Evolutionary conservation across 345 rosid genomes (phyloP), one percentile per base, ranked within the genome.

Genomic region (Salix arbutifolia): DNA sequence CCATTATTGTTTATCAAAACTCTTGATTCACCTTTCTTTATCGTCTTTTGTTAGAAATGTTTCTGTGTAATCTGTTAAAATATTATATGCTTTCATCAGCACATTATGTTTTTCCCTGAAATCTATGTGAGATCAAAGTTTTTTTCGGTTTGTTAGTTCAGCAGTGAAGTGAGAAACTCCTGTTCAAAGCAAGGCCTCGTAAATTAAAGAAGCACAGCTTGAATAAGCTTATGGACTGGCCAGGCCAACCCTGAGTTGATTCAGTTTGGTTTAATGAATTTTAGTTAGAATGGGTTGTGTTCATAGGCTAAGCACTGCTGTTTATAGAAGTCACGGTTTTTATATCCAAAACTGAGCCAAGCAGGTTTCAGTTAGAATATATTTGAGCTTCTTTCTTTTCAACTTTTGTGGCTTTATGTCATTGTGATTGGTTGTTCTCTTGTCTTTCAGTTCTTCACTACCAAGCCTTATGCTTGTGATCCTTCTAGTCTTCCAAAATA

Each of bases 401-500:
- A 28, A 30, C 28, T 26, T 77, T 13, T 25, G 66, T 67, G 65
- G 56, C 46, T 48, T 21, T 37, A 60, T 26, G 30, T 68, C 53
- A 13, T 53, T 69, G 19, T 58, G 61, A 81, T 38, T 65, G 8
- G 33, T 69, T 70, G 37, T 61, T 37, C 25, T 31, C 56, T 53
- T 78, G 42, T 83, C 80, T 76, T 72, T 58, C 74, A 81, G 83
- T 81, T 81, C 77, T 81, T 81, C 56, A 26, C 75, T 31, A 81
- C 83, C 67, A 76, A 81, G 75, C 83, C 83, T 23, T 72, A 76
- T 76, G 80, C 83, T 33, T 81, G 83, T 76, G 83, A 81, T 35
- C 83, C 83, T 67, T 81, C 83, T 16, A 76, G 83, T 73, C 83
- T 81, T 76, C 83, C 83, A 77, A 81, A 81, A 73, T 81, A 81